Evolutionary conservation across 805 yeast species (phyloP), one percentile per base, ranked within the genome.

Genomic region (Yamadazyma nakazawae): DNA sequence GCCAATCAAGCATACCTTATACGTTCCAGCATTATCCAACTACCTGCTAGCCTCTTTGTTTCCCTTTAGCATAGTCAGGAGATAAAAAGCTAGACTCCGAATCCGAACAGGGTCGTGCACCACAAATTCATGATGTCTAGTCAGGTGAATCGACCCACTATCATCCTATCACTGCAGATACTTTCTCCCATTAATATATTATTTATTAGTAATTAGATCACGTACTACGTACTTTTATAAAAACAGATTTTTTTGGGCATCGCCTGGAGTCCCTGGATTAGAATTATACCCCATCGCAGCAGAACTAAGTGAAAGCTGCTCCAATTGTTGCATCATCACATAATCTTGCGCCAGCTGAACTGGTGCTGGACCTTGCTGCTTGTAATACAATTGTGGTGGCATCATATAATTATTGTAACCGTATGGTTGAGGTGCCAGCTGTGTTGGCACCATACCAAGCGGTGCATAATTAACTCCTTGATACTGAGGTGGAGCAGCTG

Each of bases 221-320:
- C 24, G 24, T 28, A 40, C 28, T 40, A 40, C 16, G 28, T 21
- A 13, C 16, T 36, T 34, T 19, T 34, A 38, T 37, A 61, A 56
- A 40, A 63, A 65, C 59, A 52, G 60, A 26, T 54, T 56, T 36
- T 56, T 54, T 39, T 59, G 40, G 16, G 54, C 47, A 18, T 58
- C 57, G 21, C 49, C 46, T 28, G 56, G 56, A 3, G 76, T 70
- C 5, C 72, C 73, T 8, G 76, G 76, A 44, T 64, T 68, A 8
- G 76, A 70, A 43, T 66, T 64, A 49, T 73, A 74, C 2, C 76
- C 78, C 62, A 72, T 54, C 5, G 78, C 76, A 2, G 75, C 78
- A 2, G 78, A 72, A 42, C 72, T 70, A 48, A 74, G 59, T 3
- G 76, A 70, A 32, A 74, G 57, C 49, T 70, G 76, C 54, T 74